Conservation (phyloP, 345 rosid genomes). For the Zanthoxylum bungeanum region DNA sequence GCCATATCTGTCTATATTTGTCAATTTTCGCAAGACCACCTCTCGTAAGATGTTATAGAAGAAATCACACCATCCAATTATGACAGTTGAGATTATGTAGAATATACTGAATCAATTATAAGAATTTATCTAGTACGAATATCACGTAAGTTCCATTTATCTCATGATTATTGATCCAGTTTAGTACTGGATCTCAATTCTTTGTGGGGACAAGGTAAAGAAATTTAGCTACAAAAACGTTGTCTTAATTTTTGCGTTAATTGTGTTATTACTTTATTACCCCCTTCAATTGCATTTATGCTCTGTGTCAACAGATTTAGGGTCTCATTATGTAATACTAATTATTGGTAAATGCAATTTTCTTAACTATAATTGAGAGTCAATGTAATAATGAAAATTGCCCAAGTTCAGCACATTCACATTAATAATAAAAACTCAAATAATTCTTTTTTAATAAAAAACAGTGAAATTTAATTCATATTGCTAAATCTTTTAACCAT, state of each 20-base stretch:
- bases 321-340: neutral
- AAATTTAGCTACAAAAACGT: neutral
- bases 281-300: neutral
- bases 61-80: neutral
- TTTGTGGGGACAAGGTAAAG: neutral
- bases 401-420: neutral
- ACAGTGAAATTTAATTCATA: neutral
- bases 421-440: neutral
- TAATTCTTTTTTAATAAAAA: neutral
- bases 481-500: neutral
- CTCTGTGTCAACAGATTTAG: neutral
- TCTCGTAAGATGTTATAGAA: no score
- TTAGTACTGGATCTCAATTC: no score
- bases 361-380: slow-evolving; percentile 5
- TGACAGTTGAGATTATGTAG: no score
- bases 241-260: neutral
- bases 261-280: neutral
- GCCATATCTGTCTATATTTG: no score
- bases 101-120: no score
- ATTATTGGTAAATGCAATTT: slow-evolving; percentile 12
- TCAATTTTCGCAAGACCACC: no score
- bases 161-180: no score
- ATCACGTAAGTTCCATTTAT: no score
- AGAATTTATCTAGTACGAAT: no score
- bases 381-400: neutral